These are phyloP conservation scores for Nepenthes alata DNA, from an alignment of 179 eudicot genomes.

Conservation along the genomic window DNA sequence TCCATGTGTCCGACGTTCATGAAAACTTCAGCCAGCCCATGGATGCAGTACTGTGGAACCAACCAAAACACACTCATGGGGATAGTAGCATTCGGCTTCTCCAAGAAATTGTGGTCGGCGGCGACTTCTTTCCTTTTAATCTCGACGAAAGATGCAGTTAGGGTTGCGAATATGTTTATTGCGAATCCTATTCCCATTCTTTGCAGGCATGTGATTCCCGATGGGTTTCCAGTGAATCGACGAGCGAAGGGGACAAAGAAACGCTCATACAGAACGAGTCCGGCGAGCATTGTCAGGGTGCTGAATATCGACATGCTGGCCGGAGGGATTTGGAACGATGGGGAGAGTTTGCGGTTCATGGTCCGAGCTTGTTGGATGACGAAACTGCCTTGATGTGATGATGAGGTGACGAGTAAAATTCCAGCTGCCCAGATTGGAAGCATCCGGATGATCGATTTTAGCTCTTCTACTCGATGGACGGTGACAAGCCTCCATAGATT, in stretches of 20 bases:
- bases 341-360: constrained; percentile 46
- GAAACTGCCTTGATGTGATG: constrained; percentile 44
- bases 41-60: constrained; percentile 41
- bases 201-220: constrained; percentile 51
- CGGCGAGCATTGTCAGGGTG: constrained; percentile 24
- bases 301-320: constrained; percentile 43
- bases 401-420: constrained; percentile 30
- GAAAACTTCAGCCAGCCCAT: constrained; percentile 52
- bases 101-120: constrained; percentile 22
- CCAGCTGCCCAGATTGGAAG: constrained; percentile 58
- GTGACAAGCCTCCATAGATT: constrained; percentile 44
- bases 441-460: constrained; percentile 43
- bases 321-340: constrained; percentile 51
- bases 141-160: constrained; percentile 29
- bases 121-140: constrained; percentile 39
- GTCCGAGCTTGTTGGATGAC: constrained; percentile 43
- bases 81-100: constrained; percentile 23
- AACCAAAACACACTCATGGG: constrained; percentile 58
- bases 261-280: constrained; percentile 43
- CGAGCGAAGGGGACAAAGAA: constrained; percentile 34
- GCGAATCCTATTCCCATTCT: constrained; percentile 51
- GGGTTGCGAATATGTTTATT: constrained; percentile 40
- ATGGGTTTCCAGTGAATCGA: constrained; percentile 34
- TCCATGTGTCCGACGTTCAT: constrained; percentile 47
- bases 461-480: constrained; percentile 53